Evolutionary conservation across 2,329 filamentous ascomycete species (phyloP), one percentile per base, ranked within the genome.

Genomic region (Nemania diffusa): DNA sequence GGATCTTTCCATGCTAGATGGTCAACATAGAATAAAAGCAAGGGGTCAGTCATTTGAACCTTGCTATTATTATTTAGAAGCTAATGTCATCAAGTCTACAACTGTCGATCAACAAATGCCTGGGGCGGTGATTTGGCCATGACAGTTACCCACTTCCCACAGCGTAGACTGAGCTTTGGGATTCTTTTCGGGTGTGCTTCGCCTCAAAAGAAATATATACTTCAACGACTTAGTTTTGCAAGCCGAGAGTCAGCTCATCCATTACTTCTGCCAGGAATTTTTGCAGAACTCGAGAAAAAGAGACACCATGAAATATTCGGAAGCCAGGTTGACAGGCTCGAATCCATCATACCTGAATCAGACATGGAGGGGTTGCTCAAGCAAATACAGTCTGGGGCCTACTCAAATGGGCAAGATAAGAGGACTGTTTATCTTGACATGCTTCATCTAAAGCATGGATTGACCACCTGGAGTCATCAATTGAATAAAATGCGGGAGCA

Each of bases 281-380:
- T 78, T 15, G 74, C 71, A 3, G 76, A 78, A 59, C 61, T 78
- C 1, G 76, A 78, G 58, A 65, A 71, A 2, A 50, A 55, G 0
- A 70, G 75, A 24, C 72, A 76, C 15, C 50, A 69, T 4, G 7
- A 52, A 0, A 56, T 71, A 7, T 70, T 75, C 0, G 65, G 73
- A 3, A 7, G 48, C 2, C 68, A 57, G 9, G 63, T 72, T n/a
- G 32, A 62, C 48, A 57, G 71, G 3, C 53, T 76, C 1, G 72
- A 75, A 37, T 58, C 22, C 2, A 26, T 52, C 8, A 55, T 65
- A 24, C 27, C 62, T 11, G 22, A n/a, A 2, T 27, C 37, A 3
- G 24, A 20, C 3, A 15, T 48, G 4, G 48, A 34, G 7, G 17
- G n/a, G 1, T n/a, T 55, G 2, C 4, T 40, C 1, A 8, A 6